Evolutionary conservation across 169 alveolate species (phyloP).

Genomic region (Plasmodium gonderi): DNA sequence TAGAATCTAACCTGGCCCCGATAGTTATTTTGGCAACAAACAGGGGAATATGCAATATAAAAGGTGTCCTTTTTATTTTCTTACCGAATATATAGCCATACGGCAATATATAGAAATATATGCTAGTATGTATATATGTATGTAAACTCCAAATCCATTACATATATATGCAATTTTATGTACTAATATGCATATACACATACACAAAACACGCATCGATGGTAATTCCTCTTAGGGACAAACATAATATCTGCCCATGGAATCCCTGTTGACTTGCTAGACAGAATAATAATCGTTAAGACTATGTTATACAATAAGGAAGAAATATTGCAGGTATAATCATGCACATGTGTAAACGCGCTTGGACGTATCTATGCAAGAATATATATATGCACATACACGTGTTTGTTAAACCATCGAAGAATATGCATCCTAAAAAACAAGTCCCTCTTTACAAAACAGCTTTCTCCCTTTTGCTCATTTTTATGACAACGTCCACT

Average conservation of each 20-base stretch:
- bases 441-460: neutral
- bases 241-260: conserved; percentile 98
- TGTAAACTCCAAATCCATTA: neutral
- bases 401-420: neutral
- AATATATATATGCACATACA: neutral
- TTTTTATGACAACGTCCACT: neutral
- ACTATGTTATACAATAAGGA: conserved; percentile 96
- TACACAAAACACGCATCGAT: neutral
- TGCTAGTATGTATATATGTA: neutral
- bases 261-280: conserved; percentile 98
- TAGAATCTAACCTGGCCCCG: conserved; percentile 97
- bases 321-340: conserved; percentile 85
- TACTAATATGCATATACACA: conserved; percentile 73
- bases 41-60: conserved; percentile 92
- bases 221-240: conserved; percentile 91
- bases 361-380: neutral
- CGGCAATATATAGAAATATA: neutral
- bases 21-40: conserved; percentile 98
- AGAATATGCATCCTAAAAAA: neutral
- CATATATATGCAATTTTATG: neutral
- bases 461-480: neutral
- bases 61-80: conserved; percentile 23
- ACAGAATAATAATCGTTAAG: conserved; percentile 96
- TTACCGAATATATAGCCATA: neutral
- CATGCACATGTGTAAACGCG: neutral